These are phyloP conservation scores for Erodium moschatum DNA, from an alignment of 441 rosid genomes.

Conservation along the genomic window DNA sequence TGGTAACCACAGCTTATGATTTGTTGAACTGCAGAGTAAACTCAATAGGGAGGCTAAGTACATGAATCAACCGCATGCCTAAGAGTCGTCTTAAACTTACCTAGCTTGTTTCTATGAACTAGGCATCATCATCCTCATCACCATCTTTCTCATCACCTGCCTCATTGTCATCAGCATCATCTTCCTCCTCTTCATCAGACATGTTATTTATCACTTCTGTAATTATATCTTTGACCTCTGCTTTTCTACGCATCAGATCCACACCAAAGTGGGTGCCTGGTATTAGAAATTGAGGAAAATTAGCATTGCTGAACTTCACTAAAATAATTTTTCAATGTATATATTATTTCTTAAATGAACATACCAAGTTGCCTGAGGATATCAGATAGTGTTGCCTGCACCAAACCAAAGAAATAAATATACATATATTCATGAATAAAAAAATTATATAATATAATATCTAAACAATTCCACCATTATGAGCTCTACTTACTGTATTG, in stretches of 20 bases:
- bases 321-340: background rate
- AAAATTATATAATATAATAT: background rate
- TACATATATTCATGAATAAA: background rate
- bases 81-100: constrained; percentile 4
- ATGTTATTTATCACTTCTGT: constrained; percentile 81
- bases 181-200: constrained; percentile 70
- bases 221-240: constrained; percentile 82
- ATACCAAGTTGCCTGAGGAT: constrained; percentile 75
- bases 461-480: constrained; percentile 11
- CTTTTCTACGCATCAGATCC: constrained; percentile 69
- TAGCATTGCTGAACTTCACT: background rate
- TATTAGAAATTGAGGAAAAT: constrained; percentile 14
- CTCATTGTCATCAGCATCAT: constrained; percentile 51
- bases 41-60: constrained; percentile 10
- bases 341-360: constrained; percentile 5
- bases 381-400: constrained; percentile 88
- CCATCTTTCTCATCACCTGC: constrained; percentile 26
- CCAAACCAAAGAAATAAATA: constrained; percentile 13
- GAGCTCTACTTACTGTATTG: constrained; percentile 57
- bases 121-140: constrained; percentile 39
- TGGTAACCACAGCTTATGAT: constrained; percentile 20
- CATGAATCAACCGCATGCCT: constrained; percentile 18
- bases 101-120: constrained; percentile 15
- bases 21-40: constrained; percentile 15
- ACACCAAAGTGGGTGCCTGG: constrained; percentile 65